Percentiles rank a stretch among this genome's conserved stretches.
Conservation (phyloP, 192 early-diverging fungal genomes). For the Backusella tuberculispora region DNA sequence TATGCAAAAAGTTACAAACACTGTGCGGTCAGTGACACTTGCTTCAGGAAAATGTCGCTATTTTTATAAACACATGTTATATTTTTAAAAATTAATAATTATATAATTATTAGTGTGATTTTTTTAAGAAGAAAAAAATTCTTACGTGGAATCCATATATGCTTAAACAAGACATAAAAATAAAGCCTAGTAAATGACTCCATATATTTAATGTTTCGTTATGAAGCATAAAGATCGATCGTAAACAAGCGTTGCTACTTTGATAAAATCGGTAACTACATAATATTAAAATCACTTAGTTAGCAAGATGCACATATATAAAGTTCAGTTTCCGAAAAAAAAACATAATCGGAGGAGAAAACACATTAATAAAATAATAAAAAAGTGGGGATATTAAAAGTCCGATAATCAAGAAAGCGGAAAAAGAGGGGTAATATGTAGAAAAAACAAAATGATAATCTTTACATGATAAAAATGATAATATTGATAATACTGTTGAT, state of each 20-base stretch:
- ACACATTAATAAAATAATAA: neutral
- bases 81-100: neutral
- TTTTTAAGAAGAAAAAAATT: neutral
- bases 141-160: constrained; percentile 47
- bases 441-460: neutral
- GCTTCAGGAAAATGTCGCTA: constrained; percentile 42
- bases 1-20: constrained; percentile 59
- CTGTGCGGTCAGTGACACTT: constrained; percentile 40
- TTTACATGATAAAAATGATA: neutral
- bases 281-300: constrained; percentile 3
- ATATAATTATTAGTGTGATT: no score
- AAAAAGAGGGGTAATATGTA: neutral
- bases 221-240: constrained; percentile 66
- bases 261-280: constrained; percentile 58
- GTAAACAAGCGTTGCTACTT: constrained; percentile 52
- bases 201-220: constrained; percentile 52
- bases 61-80: neutral
- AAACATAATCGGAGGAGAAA: neutral
- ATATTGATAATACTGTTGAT: neutral
- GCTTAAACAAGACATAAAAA: constrained; percentile 37
- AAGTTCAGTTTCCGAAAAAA: constrained; percentile 6
- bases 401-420: neutral
- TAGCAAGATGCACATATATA: neutral
- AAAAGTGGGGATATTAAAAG: neutral
- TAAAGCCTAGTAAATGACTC: constrained; percentile 43